Conservation (phyloP, 1,284 basidiomycete species). For the Prillingera fragicola region DNA sequence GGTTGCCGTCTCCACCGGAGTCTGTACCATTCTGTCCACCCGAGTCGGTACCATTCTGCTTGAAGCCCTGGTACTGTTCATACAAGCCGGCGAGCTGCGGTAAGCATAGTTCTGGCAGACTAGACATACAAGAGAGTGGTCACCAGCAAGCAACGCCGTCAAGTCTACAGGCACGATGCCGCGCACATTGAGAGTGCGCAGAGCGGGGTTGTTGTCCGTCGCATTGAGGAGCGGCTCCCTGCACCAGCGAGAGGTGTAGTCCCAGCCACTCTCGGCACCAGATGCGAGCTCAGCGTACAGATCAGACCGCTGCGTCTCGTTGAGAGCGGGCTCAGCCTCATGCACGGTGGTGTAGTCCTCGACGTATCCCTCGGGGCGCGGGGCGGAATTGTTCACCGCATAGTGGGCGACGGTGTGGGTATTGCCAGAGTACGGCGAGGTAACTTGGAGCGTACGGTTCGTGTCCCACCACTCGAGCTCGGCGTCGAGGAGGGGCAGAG, state of each 20-base stretch:
- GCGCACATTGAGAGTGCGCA: slow-evolving; percentile 67
- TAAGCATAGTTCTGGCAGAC: neutral
- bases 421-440: slow-evolving; percentile 64
- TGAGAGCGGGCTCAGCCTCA: slow-evolving; percentile 57
- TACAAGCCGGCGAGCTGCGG: slow-evolving; percentile 61
- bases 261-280: slow-evolving; percentile 70
- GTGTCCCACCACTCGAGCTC: slow-evolving; percentile 77
- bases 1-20: slow-evolving; percentile 30
- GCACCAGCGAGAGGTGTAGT: slow-evolving; percentile 52
- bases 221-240: slow-evolving; percentile 51
- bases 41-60: too few species aligned
- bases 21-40: too few species aligned
- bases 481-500: slow-evolving; percentile 58
- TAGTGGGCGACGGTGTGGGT: slow-evolving; percentile 65
- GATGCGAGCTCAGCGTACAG: slow-evolving; percentile 85
- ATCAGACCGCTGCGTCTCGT: slow-evolving; percentile 57
- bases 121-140: slow-evolving; percentile 56
- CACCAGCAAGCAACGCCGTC: slow-evolving; percentile 67
- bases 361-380: slow-evolving; percentile 67
- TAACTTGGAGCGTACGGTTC: slow-evolving; percentile 68
- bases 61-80: slow-evolving; percentile 34
- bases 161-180: slow-evolving; percentile 69
- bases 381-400: slow-evolving; percentile 69
- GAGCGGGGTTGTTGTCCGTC: slow-evolving; percentile 52
- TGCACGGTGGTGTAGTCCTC: slow-evolving; percentile 72